phyloP scores from a whole-genome alignment of 2,329 filamentous ascomycete species.

The Monascus ruber region DNA sequence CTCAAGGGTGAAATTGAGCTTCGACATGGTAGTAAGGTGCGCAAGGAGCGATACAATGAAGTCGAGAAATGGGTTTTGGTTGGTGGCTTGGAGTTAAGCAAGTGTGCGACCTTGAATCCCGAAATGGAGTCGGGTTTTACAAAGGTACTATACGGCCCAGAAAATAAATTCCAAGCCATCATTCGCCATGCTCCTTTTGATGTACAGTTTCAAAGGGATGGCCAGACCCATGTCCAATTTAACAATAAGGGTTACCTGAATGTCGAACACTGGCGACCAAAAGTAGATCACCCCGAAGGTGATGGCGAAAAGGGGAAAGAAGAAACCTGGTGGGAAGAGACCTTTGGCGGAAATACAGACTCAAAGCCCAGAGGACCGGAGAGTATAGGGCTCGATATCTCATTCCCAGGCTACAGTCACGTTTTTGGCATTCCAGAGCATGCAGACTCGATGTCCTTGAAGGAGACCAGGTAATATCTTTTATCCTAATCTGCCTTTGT shows the following conservation, averaged over 20 bases:
- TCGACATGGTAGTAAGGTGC: constrained; percentile 67
- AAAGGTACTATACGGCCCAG: constrained; percentile 65
- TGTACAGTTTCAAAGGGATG: constrained; percentile 78
- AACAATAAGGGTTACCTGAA: constrained; percentile 88
- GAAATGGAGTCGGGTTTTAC: constrained; percentile 59
- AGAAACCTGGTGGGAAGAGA: constrained; percentile 96
- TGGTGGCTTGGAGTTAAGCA: constrained; percentile 64
- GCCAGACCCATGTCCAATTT: constrained; percentile 69
- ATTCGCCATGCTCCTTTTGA: constrained; percentile 74
- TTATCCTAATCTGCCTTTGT: background rate
- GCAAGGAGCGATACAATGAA: constrained; percentile 93
- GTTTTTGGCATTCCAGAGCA: constrained; percentile 94
- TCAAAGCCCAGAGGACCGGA: constrained; percentile 91
- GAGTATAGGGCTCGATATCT: constrained; percentile 80
- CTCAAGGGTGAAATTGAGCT: constrained; percentile 81
- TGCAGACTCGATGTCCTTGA: constrained; percentile 74
- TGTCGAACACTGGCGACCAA: constrained; percentile 87
- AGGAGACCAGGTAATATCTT: constrained; percentile 58
- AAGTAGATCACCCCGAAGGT: constrained; percentile 56
- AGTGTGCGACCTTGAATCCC: constrained; percentile 55
- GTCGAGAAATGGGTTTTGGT: constrained; percentile 77
- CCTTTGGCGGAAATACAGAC: constrained; percentile 90
- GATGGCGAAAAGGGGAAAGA: constrained; percentile 46
- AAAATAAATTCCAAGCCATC: constrained; percentile 65
- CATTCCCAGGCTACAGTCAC: constrained; percentile 81